Evolutionary conservation across 208 protist genomes (phyloP).

Genomic region (Trichomonas gallinae): DNA sequence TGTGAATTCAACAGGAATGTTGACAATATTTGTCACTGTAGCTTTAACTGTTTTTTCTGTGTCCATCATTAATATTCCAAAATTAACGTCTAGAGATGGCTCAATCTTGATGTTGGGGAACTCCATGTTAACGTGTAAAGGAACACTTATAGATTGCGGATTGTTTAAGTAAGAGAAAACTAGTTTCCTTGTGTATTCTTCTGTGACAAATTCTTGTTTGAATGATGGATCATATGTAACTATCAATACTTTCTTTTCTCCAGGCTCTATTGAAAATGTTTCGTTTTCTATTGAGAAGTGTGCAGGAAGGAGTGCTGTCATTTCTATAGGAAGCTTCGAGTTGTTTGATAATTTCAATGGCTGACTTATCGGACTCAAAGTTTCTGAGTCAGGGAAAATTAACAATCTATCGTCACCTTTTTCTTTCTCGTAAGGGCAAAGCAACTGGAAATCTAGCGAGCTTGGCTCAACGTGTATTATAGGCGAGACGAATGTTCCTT

Average conservation of each 20-base stretch:
- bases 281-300: neutral
- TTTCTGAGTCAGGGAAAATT: neutral
- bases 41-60: neutral
- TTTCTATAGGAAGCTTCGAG: neutral
- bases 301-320: neutral
- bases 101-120: neutral
- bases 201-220: neutral
- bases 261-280: neutral
- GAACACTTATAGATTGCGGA: neutral
- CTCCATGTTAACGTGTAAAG: neutral
- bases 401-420: neutral
- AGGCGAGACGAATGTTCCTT: neutral
- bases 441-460: neutral
- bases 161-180: neutral
- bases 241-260: neutral
- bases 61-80: neutral
- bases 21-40: neutral
- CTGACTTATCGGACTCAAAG: neutral
- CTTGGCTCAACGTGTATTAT: neutral
- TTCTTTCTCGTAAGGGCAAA: neutral
- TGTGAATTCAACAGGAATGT: neutral
- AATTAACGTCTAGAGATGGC: neutral
- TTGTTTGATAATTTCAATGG: neutral
- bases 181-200: neutral
- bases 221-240: neutral